Base-by-base conservation (phyloP, 2,329 filamentous ascomycete species). In the Thermomyces lanuginosus region DNA sequence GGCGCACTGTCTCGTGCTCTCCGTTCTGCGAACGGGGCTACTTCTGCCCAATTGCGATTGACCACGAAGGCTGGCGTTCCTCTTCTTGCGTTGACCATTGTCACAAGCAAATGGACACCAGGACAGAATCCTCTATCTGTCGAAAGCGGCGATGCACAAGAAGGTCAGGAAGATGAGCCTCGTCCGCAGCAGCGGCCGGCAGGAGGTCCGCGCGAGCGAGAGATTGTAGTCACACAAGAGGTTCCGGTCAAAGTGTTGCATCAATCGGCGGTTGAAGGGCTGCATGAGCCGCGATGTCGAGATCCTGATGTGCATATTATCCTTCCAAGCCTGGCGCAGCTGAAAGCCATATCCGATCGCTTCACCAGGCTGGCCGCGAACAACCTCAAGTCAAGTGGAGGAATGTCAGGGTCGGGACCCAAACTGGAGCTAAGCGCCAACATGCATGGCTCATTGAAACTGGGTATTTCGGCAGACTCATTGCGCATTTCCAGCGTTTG, bases 221-320 rank as follows among this genome's bases (percentile, higher is more conserved):
- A 93, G 50, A 92, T 89, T 36, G 67, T 91, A 41, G 78, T 98
- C 44, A 92, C 83, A 1, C 89, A 98, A 47, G 83, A 95, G 53
- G 78, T 98, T 20, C 89, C 89, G n/a, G 77, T 95, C 22, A 76
- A 84, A 10, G 83, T 98, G 1, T 67, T 98, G 6, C 73, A 80
- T 31, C 74, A 80, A 2, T 71, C 77, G 27, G 76, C 72, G 0
- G 82, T 95, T n/a, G 79, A 89, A 44, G 78, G 74, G n/a, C 73
- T 95, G 35, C 82, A 92, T 58, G 86, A 98, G 56, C 89, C 89
- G 8, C 73, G 75, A 34, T 82, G 84, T 32, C 75, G 81, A 32
- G 83, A 92, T 41, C 82, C 86, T 20, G 89, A 95, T 44, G 84
- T 93, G 2, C 79, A 95, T 54, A 92, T 98, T 45, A 73, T 83